These are phyloP conservation scores for Cephalotrichum gorgonifer DNA, from an alignment of 2,329 filamentous ascomycete genomes.

Conservation along the genomic window DNA sequence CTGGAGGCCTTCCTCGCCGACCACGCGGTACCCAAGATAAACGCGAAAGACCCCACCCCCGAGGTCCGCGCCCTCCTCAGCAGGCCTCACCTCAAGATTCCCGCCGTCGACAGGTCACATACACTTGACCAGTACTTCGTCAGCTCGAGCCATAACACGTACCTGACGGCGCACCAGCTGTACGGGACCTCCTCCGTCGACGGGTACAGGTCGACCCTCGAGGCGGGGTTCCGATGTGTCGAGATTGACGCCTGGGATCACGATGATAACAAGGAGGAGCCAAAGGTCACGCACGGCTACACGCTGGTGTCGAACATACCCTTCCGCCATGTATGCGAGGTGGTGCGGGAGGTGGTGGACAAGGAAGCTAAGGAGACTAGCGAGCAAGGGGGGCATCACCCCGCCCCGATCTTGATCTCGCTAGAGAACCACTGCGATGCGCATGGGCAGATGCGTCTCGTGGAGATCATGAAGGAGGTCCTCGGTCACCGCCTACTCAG, in stretches of 20 bases:
- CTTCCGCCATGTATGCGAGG: conserved; percentile 56
- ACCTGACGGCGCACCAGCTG: conserved; percentile 60
- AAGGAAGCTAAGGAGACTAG: conserved; percentile 36
- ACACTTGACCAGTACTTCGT: conserved; percentile 62
- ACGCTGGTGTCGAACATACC: conserved; percentile 56
- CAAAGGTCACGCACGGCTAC: conserved; percentile 62
- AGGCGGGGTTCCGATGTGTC: conserved; percentile 56
- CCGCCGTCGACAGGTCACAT: conserved; percentile 46
- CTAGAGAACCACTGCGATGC: conserved; percentile 57
- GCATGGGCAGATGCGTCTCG: conserved; percentile 49
- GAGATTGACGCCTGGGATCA: conserved; percentile 68
- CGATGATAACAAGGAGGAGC: conserved; percentile 47
- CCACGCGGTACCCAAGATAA: conserved; percentile 33
- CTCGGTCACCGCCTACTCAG: conserved; percentile 50
- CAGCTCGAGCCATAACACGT: conserved; percentile 65
- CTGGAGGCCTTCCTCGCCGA: conserved; percentile 42
- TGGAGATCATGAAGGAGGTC: conserved; percentile 54
- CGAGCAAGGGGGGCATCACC: conserved; percentile 20
- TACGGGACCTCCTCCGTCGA: conserved; percentile 51
- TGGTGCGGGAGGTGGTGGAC: conserved; percentile 52
- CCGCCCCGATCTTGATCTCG: conserved; percentile 52
- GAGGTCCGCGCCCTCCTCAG: conserved; percentile 41
- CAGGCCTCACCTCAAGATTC: conserved; percentile 47
- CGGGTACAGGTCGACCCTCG: conserved; percentile 53
- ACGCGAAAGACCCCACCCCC: conserved; percentile 28